phyloP scores from a whole-genome alignment of 805 yeast genomes.

The Saccharomyces paradoxus region DNA sequence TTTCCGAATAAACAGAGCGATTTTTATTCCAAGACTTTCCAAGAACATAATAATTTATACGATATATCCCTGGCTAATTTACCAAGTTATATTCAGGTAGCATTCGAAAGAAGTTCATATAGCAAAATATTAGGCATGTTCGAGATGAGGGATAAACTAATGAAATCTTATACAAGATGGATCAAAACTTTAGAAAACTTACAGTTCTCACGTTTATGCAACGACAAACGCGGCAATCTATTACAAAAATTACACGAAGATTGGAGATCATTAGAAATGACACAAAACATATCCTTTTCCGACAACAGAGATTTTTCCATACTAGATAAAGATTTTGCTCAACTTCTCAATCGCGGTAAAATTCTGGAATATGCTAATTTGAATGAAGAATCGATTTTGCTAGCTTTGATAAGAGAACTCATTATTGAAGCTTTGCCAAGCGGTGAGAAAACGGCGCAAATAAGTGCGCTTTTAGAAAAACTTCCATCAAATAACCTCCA shows the following conservation, averaged over 20 bases:
- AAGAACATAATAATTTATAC: conserved; percentile 41
- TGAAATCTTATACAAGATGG: conserved; percentile 42
- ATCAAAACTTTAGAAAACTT: conserved; percentile 18
- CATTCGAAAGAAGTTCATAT: conserved; percentile 52
- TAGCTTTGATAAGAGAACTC: conserved; percentile 16
- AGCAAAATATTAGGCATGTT: conserved; percentile 62
- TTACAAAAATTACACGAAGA: conserved; percentile 15
- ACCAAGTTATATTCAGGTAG: conserved; percentile 41
- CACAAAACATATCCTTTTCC: conserved; percentile 6
- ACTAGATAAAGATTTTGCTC: conserved; percentile 9
- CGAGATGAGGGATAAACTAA: conserved; percentile 47
- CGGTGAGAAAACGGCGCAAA: conserved; percentile 5
- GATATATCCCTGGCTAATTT: conserved; percentile 42
- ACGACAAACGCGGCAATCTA: conserved; percentile 22
- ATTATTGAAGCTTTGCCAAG: conserved; percentile 15
- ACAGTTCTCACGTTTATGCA: conserved; percentile 25
- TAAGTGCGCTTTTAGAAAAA: conserved; percentile 7
- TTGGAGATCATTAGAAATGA: conserved; percentile 30
- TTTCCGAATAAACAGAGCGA: conserved; percentile 37
- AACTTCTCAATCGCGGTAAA: neutral
- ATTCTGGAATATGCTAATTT: conserved; percentile 11
- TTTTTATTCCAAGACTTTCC: conserved; percentile 24
- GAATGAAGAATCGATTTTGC: conserved; percentile 9
- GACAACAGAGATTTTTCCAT: conserved; percentile 26
- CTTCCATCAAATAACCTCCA: neutral